A percentile compares a stretch with the other conserved stretches of the same genome.
These are phyloP conservation scores for Lentinula novae-zelandiae DNA, from an alignment of 1,284 basidiomycete genomes.

Conservation along the genomic window DNA sequence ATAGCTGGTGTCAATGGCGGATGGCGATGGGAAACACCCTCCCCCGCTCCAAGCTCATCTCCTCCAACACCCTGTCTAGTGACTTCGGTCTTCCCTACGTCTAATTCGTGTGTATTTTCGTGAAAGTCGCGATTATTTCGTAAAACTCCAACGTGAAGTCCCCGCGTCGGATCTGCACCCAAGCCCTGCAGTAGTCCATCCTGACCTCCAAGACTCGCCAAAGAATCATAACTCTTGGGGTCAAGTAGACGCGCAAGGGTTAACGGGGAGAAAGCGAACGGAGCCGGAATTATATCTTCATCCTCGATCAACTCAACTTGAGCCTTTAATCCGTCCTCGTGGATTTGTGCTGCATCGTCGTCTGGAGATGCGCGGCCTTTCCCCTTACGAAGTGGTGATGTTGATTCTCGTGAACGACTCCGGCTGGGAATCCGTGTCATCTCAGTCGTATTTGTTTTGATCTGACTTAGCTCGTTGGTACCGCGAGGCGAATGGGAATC, in stretches of 20 bases:
- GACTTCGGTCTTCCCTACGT: conserved; percentile 6
- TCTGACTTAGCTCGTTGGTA: conserved; percentile 20
- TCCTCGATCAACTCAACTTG: conserved; percentile 34
- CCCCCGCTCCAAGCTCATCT: conserved; percentile 24
- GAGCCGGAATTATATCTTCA: conserved; percentile 64
- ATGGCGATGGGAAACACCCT: conserved; percentile 37
- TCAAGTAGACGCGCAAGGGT: conserved; percentile 86
- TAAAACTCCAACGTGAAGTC: conserved; percentile 32
- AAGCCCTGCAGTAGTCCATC: conserved; percentile 69
- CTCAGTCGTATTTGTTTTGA: conserved; percentile 15
- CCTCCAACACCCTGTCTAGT: conserved; percentile 14
- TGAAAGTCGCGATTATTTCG: neutral
- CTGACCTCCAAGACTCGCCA: conserved; percentile 76
- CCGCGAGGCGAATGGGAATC: conserved; percentile 22
- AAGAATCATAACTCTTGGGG: conserved; percentile 73
- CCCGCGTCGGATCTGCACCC: conserved; percentile 63
- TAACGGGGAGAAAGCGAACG: conserved; percentile 72
- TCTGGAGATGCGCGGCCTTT: conserved; percentile 3
- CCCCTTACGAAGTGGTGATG: neutral
- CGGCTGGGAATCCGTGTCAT: conserved; percentile 9
- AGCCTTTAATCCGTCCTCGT: conserved; percentile 8
- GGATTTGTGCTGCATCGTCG: neutral
- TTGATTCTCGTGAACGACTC: conserved; percentile 2
- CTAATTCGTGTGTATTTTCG: neutral
- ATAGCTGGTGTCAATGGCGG: conserved; percentile 32